Percentiles rank a stretch among this genome's conserved stretches.
phyloP scores from a whole-genome alignment of 805 yeast species.

The Pichia heedii region DNA sequence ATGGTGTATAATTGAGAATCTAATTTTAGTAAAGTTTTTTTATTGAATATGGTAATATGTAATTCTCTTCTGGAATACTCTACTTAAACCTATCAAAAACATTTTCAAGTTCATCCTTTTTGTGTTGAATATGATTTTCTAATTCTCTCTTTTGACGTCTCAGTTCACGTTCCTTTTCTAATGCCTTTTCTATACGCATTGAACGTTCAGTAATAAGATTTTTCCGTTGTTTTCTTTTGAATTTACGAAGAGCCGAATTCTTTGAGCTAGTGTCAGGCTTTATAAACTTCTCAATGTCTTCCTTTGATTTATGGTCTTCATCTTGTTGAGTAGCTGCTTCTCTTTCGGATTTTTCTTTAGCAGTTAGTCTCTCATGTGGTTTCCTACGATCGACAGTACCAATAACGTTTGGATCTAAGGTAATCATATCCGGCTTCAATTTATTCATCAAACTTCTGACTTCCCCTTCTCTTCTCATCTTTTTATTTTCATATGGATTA shows the following conservation, averaged over 20 bases:
- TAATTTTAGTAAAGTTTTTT: too few species aligned
- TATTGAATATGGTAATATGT: too few species aligned
- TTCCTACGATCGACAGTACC: conserved; percentile 78
- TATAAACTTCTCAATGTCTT: conserved; percentile 44
- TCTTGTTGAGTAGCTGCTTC: conserved; percentile 19
- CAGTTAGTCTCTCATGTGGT: conserved; percentile 50
- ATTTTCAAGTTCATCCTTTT: conserved; percentile 42
- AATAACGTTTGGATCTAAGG: conserved; percentile 79
- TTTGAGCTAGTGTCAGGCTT: conserved; percentile 68
- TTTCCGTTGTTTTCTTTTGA: conserved; percentile 72
- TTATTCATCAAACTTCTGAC: conserved; percentile 80
- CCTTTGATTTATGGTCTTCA: conserved; percentile 30
- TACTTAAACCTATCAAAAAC: conserved; percentile 43
- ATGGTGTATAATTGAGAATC: too few species aligned
- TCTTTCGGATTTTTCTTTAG: conserved; percentile 44
- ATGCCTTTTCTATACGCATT: conserved; percentile 62
- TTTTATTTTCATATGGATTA: conserved; percentile 86
- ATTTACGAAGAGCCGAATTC: conserved; percentile 74
- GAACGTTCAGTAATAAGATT: conserved; percentile 84
- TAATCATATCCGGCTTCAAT: conserved; percentile 84
- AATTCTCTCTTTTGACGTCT: conserved; percentile 44
- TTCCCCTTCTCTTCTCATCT: conserved; percentile 90
- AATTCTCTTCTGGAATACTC: too few species aligned
- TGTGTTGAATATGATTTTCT: conserved; percentile 38
- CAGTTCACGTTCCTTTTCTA: conserved; percentile 63